Evolutionary conservation across 345 rosid species (phyloP).

Genomic region (Durio zibethinus): DNA sequence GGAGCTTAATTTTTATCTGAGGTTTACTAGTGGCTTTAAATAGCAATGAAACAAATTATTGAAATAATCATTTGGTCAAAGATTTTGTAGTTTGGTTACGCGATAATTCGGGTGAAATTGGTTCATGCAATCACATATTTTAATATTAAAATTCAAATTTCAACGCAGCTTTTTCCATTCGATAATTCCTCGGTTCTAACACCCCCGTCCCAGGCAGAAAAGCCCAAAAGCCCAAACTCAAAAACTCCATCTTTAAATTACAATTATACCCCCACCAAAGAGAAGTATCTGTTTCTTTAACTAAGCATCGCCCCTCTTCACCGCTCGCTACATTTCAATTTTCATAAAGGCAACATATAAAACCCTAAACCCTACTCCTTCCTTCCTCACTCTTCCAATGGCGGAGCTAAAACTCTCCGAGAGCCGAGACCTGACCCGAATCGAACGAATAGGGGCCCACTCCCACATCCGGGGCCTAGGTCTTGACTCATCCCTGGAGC

Average conservation of each 20-base stretch:
- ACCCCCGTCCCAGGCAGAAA: not conserved
- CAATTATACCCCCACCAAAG: not conserved
- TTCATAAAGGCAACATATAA: not conserved
- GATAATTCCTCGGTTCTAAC: too few species aligned
- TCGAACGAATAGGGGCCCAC: slow-evolving; percentile 93
- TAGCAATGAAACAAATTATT: too few species aligned
- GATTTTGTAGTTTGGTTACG: too few species aligned
- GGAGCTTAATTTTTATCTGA: too few species aligned
- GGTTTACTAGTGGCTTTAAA: too few species aligned
- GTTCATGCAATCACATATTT: too few species aligned
- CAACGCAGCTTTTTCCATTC: too few species aligned
- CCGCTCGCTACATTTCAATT: not conserved
- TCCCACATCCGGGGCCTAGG: slow-evolving; percentile 95
- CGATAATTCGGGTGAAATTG: too few species aligned
- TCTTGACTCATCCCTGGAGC: slow-evolving; percentile 80
- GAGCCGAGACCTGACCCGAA: slow-evolving; percentile 77
- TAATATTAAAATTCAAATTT: too few species aligned
- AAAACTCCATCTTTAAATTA: not conserved
- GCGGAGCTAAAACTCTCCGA: slow-evolving; percentile 78
- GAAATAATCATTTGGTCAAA: too few species aligned
- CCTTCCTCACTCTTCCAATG: slow-evolving; percentile 32
- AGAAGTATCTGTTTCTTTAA: not conserved
- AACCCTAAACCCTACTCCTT: slow-evolving; percentile 22
- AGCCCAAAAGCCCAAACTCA: not conserved
- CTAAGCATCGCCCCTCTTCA: not conserved